A percentile compares a stretch with the other conserved stretches of the same genome.
These are phyloP conservation scores for Fusarium redolens DNA, from an alignment of 2,329 filamentous ascomycete species.

Conservation along the genomic window DNA sequence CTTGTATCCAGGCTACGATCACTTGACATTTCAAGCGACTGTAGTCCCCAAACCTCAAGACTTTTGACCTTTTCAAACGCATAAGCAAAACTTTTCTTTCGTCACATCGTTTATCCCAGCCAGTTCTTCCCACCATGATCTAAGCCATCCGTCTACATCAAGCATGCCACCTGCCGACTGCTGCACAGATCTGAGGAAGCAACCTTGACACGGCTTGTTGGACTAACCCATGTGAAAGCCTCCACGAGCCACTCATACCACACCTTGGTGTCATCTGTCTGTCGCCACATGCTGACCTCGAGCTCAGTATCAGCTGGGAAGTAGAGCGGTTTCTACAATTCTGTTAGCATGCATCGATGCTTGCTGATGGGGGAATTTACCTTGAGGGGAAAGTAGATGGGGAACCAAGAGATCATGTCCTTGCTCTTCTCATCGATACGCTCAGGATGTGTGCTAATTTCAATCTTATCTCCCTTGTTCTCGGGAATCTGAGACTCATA, in stretches of 20 bases:
- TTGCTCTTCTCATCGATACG: slow-evolving; percentile 92
- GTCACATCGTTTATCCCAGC: slow-evolving; percentile 13
- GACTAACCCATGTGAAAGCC: slow-evolving; percentile 75
- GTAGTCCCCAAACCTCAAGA: too few species aligned
- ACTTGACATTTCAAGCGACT: slow-evolving; percentile 22
- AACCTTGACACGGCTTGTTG: slow-evolving; percentile 72
- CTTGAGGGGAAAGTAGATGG: slow-evolving; percentile 97
- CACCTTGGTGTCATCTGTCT: slow-evolving; percentile 93
- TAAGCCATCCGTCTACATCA: slow-evolving; percentile 66
- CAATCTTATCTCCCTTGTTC: slow-evolving; percentile 67
- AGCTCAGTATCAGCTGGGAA: slow-evolving; percentile 87
- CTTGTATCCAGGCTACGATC: background rate
- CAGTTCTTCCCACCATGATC: background rate
- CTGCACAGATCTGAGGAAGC: slow-evolving; percentile 75
- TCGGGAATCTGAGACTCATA: slow-evolving; percentile 68
- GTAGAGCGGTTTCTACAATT: slow-evolving; percentile 79
- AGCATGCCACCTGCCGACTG: slow-evolving; percentile 75
- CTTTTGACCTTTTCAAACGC: background rate
- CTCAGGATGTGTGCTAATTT: slow-evolving; percentile 92
- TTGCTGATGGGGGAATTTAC: slow-evolving; percentile 58
- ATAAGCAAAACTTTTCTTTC: slow-evolving; percentile 33
- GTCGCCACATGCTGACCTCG: slow-evolving; percentile 93
- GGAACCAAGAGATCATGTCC: slow-evolving; percentile 99
- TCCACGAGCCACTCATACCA: slow-evolving; percentile 99
- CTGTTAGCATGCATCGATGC: background rate